Evolutionary conservation across 1,284 basidiomycete genomes (phyloP).

Genomic region (Erythrobasidium hasegawianum): DNA sequence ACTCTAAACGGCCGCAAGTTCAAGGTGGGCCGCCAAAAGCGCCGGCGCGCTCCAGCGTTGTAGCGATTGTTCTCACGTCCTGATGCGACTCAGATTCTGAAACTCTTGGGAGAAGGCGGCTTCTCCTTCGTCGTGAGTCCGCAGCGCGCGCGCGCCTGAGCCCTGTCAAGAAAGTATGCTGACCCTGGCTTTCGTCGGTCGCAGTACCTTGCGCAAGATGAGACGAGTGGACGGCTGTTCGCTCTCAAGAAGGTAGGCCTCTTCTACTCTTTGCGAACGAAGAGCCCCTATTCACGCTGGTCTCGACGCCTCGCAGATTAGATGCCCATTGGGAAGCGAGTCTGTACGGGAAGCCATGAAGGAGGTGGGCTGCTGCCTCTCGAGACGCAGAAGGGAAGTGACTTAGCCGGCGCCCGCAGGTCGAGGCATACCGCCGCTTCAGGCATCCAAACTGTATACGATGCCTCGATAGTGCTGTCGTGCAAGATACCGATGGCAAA

Average conservation of each 20-base stretch:
- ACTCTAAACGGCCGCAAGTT: constrained; percentile 82
- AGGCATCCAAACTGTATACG: constrained; percentile 86
- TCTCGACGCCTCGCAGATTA: constrained; percentile 31
- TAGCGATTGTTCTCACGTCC: background rate
- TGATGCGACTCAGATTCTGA: constrained; percentile 57
- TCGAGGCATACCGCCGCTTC: constrained; percentile 44
- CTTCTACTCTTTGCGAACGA: background rate
- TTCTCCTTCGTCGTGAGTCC: constrained; percentile 77
- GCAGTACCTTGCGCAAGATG: constrained; percentile 45
- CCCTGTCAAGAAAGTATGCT: constrained; percentile 3
- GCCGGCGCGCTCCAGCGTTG: background rate
- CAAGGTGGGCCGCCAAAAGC: constrained; percentile 51
- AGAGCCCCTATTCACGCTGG: background rate
- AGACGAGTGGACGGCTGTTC: constrained; percentile 65
- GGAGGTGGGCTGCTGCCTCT: constrained; percentile 39
- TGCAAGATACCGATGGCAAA: constrained; percentile 82
- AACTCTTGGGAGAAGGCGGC: constrained; percentile 86
- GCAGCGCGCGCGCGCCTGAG: constrained; percentile 72
- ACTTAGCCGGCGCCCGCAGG: too few species aligned
- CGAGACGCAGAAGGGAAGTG: too few species aligned
- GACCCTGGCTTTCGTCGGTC: constrained; percentile 2
- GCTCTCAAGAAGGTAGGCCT: constrained; percentile 71
- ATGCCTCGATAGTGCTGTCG: constrained; percentile 87
- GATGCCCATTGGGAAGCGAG: constrained; percentile 44
- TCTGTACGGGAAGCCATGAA: constrained; percentile 42